A percentile compares a stretch with the other conserved stretches of the same genome.
These are phyloP conservation scores for Pseudophaeomoniella oleicola DNA, from an alignment of 2,329 filamentous ascomycete genomes.

Conservation along the genomic window DNA sequence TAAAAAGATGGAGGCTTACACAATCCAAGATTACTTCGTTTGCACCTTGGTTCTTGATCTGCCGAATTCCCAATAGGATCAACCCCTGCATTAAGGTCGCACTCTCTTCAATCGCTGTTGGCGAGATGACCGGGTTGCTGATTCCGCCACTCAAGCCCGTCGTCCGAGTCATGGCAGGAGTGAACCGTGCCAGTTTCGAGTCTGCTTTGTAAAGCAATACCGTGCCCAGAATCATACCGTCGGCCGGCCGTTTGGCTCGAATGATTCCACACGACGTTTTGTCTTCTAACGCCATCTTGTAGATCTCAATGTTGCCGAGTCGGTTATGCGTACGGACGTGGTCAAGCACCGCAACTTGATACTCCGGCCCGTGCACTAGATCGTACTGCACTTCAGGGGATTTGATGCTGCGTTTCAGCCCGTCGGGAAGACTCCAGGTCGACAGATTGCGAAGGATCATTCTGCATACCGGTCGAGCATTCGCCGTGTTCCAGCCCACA, in stretches of 20 bases:
- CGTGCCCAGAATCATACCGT: conserved; percentile 57
- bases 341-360: conserved; percentile 56
- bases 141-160: conserved; percentile 56
- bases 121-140: conserved; percentile 62
- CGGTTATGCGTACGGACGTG: conserved; percentile 61
- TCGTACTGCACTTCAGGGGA: conserved; percentile 66
- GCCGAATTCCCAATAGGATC: conserved; percentile 64
- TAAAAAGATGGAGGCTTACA: conserved; percentile 37
- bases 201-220: conserved; percentile 64
- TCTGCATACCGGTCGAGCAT: conserved; percentile 50
- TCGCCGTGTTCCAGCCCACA: conserved; percentile 68
- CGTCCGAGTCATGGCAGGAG: conserved; percentile 51
- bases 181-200: conserved; percentile 52
- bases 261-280: conserved; percentile 66
- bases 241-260: conserved; percentile 57
- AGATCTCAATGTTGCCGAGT: conserved; percentile 68
- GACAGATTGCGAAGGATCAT: conserved; percentile 60
- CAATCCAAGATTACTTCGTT: conserved; percentile 63
- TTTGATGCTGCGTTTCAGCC: conserved; percentile 58
- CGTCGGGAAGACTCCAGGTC: conserved; percentile 62
- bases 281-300: conserved; percentile 59
- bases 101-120: conserved; percentile 47
- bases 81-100: conserved; percentile 63
- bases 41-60: conserved; percentile 66
- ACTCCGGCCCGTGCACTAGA: conserved; percentile 66